Evolutionary conservation across 768 basidiomycete species (phyloP).

Genomic region (Tricholoma terreum): DNA sequence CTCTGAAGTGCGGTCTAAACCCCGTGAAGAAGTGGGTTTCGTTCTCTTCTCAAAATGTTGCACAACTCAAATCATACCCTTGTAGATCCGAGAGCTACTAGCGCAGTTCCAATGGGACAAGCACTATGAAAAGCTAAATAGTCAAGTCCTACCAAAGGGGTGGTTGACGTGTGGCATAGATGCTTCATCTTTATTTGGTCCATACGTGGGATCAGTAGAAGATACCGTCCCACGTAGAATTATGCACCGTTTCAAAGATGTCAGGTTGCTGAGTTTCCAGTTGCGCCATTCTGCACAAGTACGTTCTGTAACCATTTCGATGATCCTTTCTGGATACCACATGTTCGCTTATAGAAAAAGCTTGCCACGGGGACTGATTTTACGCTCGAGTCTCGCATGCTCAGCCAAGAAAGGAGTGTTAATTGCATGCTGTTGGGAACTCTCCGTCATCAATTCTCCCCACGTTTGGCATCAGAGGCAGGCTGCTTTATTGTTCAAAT

Average conservation of each 20-base stretch:
- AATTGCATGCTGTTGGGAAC: conserved; percentile 60
- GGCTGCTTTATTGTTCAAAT: conserved; percentile 12
- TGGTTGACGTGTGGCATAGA: conserved; percentile 44
- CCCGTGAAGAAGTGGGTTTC: conserved; percentile 44
- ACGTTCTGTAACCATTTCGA: conserved; percentile 14
- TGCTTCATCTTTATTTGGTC: conserved; percentile 45
- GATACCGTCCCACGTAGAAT: conserved; percentile 24
- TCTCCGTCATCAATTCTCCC: conserved; percentile 73
- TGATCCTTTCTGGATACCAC: background rate
- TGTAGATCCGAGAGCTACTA: conserved; percentile 46
- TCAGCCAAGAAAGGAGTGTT: conserved; percentile 21
- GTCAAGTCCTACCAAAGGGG: conserved; percentile 43
- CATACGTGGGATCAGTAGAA: conserved; percentile 27
- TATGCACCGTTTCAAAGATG: conserved; percentile 33
- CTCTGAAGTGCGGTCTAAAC: conserved; percentile 38
- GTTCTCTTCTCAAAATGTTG: background rate
- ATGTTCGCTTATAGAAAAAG: conserved; percentile 37
- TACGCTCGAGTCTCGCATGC: conserved; percentile 37
- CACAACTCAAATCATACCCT: background rate
- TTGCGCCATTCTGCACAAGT: conserved; percentile 47
- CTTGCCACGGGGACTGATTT: conserved; percentile 45
- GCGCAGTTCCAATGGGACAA: conserved; percentile 36
- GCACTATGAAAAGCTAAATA: conserved; percentile 35
- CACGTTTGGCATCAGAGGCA: conserved; percentile 52
- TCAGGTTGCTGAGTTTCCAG: conserved; percentile 32